Base-by-base conservation (phyloP, 2,329 filamentous ascomycete genomes). In the Penicillium sp. region DNA sequence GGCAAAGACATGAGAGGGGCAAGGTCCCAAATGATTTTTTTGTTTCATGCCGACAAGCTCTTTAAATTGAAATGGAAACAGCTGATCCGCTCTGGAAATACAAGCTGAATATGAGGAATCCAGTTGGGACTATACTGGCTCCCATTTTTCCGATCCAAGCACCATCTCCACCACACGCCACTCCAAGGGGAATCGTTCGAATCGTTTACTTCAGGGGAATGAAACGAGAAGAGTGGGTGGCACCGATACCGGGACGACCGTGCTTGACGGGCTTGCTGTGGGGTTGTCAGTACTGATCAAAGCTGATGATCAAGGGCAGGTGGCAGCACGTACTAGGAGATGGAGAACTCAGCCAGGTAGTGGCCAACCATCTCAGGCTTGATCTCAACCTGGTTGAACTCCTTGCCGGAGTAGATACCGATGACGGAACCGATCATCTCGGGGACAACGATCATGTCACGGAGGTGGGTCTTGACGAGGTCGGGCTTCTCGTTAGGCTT, bases 301-400 rank as follows among this genome's bases (percentile, higher is more conserved):
- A 42, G 20, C 15, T n/a, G 3, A 34, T 4, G 25, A 25, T 25
- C 25, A 5, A 34, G 25, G 20, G 41, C 7, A 7, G 41, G 5
- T 7, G 28, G 43, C 51, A 45, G 42, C 69, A 92, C 91, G 75
- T 90, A 96, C 92, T 99, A 99, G 86, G 94, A 95, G 86, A 99
- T 99, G 73, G 93, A 97, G 88, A 99, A 99, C 85, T 99, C 95
- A 78, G 87, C 95, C 72, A 99, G 87, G 88, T 97, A 97, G 87
- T 98, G 94, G 81, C 95, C 95, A 83, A 99, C 95, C 95, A 99
- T 99, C 88, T 99, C 95, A 75, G 95, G 95, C 90, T 97, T 97
- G 86, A 99, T 95, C 84, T 99, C 95, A 76, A 99, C 93, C 88
- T 97, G 94, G 90, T 99, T 99, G 91, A 99, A 99, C 84, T 98